Evolutionary conservation across 2,329 filamentous ascomycete species (phyloP), one percentile per base, ranked within the genome.

Genomic region (Teratosphaeria zuluensis): DNA sequence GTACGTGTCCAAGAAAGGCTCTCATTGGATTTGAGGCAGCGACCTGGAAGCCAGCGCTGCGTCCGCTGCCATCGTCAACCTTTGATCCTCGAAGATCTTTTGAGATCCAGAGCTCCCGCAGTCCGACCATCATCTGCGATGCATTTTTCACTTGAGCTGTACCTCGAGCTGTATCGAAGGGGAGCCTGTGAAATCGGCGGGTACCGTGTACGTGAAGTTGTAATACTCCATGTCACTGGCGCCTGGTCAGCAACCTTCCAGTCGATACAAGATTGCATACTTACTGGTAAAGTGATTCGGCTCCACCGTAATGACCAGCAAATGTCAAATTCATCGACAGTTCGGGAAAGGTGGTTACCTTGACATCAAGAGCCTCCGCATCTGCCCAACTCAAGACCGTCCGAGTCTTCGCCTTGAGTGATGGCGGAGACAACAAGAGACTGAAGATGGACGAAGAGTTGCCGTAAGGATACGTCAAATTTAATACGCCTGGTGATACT

Each of bases 401-500:
- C 5, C 70, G 42, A 8, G 42, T 48, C 16, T 0, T 48, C 5
- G 42, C 72, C 63, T 75, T 77, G 2, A 71, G 68, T n/a, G 62
- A 61, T 6, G 80, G 78, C 2, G 79, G 78, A 0, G 76, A 77
- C 0, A 84, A 75, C 2, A 81, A 63, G 28, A 84, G 75, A 1
- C 74, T 77, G 65, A 84, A 84, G 16, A 76, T 70, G 28, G 78
- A 81, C 3, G 70, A 71, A 0, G 72, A 65, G 51, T 78, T 81
- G 1, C 81, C 82, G 14, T 71, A 62, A 0, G 83, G 83, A 61
- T 86, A 86, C 0, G 77, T 76, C 2, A 86, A 66, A 11, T 75
- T 76, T 6, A 86, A 69, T 16, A 55, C 58, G 30, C 62, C 56
- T 0, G 77, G 74, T 2, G 71, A 69, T 6, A 62, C 55, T 5